Evolutionary conservation across 2,329 filamentous ascomycete genomes (phyloP), one percentile per base, ranked within the genome.

Genomic region (Xylariomycetidae sp.): DNA sequence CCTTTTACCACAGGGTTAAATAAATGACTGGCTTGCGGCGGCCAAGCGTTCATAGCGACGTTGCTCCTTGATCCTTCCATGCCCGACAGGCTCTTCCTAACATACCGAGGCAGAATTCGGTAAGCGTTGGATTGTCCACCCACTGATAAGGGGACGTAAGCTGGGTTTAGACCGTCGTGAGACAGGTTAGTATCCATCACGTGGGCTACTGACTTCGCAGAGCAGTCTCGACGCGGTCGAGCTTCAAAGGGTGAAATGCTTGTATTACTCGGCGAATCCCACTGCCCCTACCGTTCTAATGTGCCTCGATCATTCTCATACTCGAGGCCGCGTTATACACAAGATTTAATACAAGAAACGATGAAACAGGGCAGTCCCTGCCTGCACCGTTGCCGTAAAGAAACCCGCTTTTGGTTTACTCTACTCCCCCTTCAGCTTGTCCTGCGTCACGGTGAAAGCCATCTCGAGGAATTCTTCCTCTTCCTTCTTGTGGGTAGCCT

Each of bases 401-500:
- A 45, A 49, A 37, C 40, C 43, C 35, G 24, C 14, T 34, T 35
- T 37, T 23, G 28, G 26, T 37, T 31, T 37, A 31, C 17, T 42
- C 54, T 72, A 78, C 63, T 78, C 74, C 53, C 78, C 78, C 69
- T 81, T 82, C 34, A 82, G 68, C 67, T 82, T 82, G 50, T 81
- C 77, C 61, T 82, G 76, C 50, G 66, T 76, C 25, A 82, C 76
- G 10, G 63, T 67, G 50, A 81, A 80, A 34, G 78, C 78, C 62
- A 64, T 70, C 56, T 80, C 65, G 47, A 90, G 65, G 49, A 98
- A 63, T 29, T 92, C 86, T 59, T 85, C 74, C 74, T 96, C 92
- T 70, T 98, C 92, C 75, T 90, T 93, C 64, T 79, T 67, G 65
- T 98, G 92, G 35, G 74, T 78, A 27, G 73, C 68, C 79, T 98